Evolutionary conservation across 768 basidiomycete genomes (phyloP).

Genomic region (Tylopilus balloui): DNA sequence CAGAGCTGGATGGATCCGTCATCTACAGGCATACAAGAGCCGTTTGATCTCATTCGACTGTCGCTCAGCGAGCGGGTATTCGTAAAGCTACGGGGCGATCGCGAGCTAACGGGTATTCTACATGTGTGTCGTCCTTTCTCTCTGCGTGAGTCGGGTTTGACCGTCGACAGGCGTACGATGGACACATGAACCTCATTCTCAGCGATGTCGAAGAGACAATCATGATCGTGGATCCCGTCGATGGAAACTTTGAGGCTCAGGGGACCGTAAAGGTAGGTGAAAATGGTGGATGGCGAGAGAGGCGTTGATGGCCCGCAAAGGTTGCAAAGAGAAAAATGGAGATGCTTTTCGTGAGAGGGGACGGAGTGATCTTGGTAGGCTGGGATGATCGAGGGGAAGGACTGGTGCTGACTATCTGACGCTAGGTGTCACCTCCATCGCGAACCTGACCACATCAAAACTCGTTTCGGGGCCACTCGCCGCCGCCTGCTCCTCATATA

Average conservation of each 20-base stretch:
- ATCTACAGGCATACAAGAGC: constrained; percentile 82
- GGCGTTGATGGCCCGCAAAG: constrained; percentile 36
- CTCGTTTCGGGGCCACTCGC: background rate
- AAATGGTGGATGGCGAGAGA: background rate
- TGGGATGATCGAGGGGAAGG: background rate
- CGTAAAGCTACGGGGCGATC: constrained; percentile 93
- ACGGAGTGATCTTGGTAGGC: constrained; percentile 91
- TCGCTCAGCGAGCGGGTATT: constrained; percentile 97
- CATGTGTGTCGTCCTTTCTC: constrained; percentile 60
- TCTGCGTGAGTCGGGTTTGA: constrained; percentile 2
- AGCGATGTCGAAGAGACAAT: constrained; percentile 98
- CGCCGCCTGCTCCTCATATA: constrained; percentile 23
- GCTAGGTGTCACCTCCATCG: constrained; percentile 76
- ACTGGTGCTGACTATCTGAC: constrained; percentile 13
- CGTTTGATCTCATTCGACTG: constrained; percentile 94
- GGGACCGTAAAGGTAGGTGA: constrained; percentile 60
- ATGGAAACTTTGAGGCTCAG: constrained; percentile 52
- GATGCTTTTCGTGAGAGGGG: constrained; percentile 97
- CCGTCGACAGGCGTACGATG: constrained; percentile 84
- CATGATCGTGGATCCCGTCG: constrained; percentile 87
- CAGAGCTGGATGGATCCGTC: constrained; percentile 57
- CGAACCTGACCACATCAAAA: constrained; percentile 44
- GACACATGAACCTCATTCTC: constrained; percentile 99
- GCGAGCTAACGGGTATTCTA: constrained; percentile 85
- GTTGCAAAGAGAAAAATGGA: constrained; percentile 92